A percentile compares a stretch with the other conserved stretches of the same genome.
Evolutionary conservation across 768 basidiomycete genomes (phyloP).

Genomic region (Lactarius quietus): DNA sequence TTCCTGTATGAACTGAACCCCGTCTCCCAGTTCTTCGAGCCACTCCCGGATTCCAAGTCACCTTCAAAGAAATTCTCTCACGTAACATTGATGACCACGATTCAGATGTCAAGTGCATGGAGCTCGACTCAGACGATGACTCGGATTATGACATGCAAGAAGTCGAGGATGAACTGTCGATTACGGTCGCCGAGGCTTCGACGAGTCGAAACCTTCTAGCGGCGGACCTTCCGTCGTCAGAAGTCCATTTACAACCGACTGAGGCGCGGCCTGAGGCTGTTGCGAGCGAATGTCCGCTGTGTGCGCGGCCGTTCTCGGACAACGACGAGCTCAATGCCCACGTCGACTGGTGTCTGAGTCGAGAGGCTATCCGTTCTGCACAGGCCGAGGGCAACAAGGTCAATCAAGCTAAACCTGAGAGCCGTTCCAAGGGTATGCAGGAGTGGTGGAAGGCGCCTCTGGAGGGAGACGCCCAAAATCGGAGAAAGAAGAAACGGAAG

Average conservation of each 20-base stretch:
- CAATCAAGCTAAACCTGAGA: background rate
- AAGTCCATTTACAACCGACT: constrained; percentile 3
- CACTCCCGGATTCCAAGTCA: constrained; percentile 30
- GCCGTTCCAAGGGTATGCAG: background rate
- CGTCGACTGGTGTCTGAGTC: constrained; percentile 84
- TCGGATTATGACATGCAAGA: constrained; percentile 3
- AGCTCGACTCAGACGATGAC: constrained; percentile 37
- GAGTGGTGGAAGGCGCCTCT: constrained; percentile 20
- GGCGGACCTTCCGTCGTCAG: constrained; percentile 13
- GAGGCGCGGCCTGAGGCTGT: background rate
- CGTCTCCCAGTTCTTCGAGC: constrained; percentile 57
- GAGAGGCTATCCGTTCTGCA: constrained; percentile 69
- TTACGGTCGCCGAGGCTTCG: background rate
- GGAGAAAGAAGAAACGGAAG: constrained; percentile 16
- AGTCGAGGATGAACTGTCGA: background rate
- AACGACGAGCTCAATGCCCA: constrained; percentile 84
- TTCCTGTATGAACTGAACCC: background rate
- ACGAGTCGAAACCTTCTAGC: constrained; percentile 2
- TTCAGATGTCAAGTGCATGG: constrained; percentile 49
- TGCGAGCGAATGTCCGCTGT: constrained; percentile 65
- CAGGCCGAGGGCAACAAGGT: constrained; percentile 37
- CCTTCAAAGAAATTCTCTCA: constrained; percentile 42
- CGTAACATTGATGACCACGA: constrained; percentile 24
- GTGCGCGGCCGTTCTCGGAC: constrained; percentile 58
- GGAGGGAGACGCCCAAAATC: background rate